phyloP scores from a whole-genome alignment of 2,329 filamentous ascomycete species.

The Rutstroemia sp. region DNA sequence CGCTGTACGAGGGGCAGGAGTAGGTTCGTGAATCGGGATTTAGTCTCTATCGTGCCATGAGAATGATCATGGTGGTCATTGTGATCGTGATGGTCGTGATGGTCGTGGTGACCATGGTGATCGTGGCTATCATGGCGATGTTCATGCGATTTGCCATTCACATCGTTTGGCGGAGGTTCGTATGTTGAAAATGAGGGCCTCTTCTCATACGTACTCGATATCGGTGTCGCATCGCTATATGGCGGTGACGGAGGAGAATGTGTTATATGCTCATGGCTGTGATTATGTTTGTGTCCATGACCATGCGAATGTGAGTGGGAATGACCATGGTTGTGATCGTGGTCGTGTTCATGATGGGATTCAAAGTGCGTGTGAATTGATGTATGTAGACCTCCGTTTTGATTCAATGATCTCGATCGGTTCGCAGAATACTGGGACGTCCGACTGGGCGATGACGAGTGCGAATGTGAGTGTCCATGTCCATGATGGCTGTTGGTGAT shows the following conservation, averaged over 20 bases:
- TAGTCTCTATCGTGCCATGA: conserved; percentile 31
- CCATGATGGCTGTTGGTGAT: conserved; percentile 25
- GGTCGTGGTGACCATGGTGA: conserved; percentile 1
- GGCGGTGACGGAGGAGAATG: conserved; percentile 16
- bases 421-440: conserved; percentile 16
- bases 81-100: conserved; percentile 18
- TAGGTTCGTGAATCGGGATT: conserved; percentile 64
- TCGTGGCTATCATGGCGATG: conserved; percentile 9
- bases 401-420: conserved; percentile 16
- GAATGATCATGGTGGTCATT: conserved; percentile 21
- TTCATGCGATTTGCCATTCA: conserved; percentile 14
- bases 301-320: conserved; percentile 13
- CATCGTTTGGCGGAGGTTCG: conserved; percentile 18
- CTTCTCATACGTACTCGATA: conserved; percentile 15
- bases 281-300: conserved; percentile 8
- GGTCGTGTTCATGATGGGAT: conserved; percentile 15
- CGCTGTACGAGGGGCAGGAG: conserved; percentile 62
- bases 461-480: conserved; percentile 31
- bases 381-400: conserved; percentile 23
- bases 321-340: conserved; percentile 8
- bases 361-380: conserved; percentile 24
- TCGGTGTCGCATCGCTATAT: conserved; percentile 18
- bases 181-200: conserved; percentile 11
- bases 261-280: conserved; percentile 10
- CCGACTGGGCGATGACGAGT: conserved; percentile 31